Evolutionary conservation across 2,329 filamentous ascomycete species (phyloP).

Genomic region (Fusarium pseudonygamai): DNA sequence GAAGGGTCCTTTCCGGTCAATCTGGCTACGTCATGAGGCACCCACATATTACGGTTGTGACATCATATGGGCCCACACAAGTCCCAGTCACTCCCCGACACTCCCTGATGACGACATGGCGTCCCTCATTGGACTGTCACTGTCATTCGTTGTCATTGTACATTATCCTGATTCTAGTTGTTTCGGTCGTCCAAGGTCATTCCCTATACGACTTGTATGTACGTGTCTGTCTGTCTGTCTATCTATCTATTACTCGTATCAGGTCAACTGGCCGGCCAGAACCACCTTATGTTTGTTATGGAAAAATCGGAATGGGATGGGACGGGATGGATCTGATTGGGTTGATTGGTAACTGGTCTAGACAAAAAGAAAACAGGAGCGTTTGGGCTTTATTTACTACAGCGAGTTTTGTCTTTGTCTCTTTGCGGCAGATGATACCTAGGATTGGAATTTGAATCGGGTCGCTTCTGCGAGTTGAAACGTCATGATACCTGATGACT

Average conservation of each 20-base stretch:
- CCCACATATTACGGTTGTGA: slow-evolving; percentile 5
- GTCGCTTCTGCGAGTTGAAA: neutral
- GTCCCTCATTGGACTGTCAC: slow-evolving; percentile 28
- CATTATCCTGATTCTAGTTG: slow-evolving; percentile 18
- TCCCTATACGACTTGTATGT: slow-evolving; percentile 30
- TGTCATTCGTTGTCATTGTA: slow-evolving; percentile 4
- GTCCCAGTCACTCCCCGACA: slow-evolving; percentile 7
- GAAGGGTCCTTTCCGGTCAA: slow-evolving; percentile 43
- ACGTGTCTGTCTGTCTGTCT: slow-evolving; percentile 10
- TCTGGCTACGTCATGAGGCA: slow-evolving; percentile 23
- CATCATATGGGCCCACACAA: slow-evolving; percentile 23
- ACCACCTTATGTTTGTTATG: neutral
- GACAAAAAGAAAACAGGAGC: slow-evolving; percentile 31
- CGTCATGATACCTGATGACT: slow-evolving; percentile 29
- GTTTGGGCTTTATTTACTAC: neutral
- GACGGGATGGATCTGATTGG: neutral
- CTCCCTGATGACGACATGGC: slow-evolving; percentile 43
- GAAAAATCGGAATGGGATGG: neutral
- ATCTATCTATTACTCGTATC: neutral
- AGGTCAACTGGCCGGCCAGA: slow-evolving; percentile 33
- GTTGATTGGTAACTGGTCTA: slow-evolving; percentile 14
- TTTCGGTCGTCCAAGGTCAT: slow-evolving; percentile 26
- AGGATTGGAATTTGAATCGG: neutral
- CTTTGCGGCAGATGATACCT: neutral
- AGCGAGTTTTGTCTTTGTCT: neutral